These are phyloP conservation scores for Diplodia corticola DNA, from an alignment of 2,329 filamentous ascomycete species.

Conservation along the genomic window DNA sequence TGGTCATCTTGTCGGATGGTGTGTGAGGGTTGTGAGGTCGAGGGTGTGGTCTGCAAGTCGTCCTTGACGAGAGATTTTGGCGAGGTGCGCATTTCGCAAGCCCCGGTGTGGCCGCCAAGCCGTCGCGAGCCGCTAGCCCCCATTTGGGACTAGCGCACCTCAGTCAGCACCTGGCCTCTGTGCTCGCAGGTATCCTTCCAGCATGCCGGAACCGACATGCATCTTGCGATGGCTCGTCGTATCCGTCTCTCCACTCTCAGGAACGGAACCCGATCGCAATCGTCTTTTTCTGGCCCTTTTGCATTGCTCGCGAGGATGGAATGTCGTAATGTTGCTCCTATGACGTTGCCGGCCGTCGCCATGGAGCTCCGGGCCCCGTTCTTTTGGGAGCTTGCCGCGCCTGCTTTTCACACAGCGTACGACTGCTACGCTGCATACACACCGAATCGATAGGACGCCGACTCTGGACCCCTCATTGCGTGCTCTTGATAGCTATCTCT, in stretches of 20 bases:
- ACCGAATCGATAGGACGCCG: not conserved
- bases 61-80: constrained; percentile 20
- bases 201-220: not conserved
- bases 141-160: not conserved
- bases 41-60: constrained; percentile 17
- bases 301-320: not conserved
- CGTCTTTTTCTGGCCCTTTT: not conserved
- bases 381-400: not conserved
- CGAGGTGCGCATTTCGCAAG: constrained; percentile 15
- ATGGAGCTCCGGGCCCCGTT: not conserved
- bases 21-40: constrained; percentile 14
- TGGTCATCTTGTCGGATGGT: constrained; percentile 57
- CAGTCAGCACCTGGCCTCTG: not conserved
- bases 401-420: not conserved
- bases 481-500: not conserved
- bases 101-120: constrained; percentile 18
- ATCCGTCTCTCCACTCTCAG: not conserved
- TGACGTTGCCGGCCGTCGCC: constrained; percentile 2
- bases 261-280: not conserved
- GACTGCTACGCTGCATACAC: not conserved
- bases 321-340: not conserved
- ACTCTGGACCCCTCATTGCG: not conserved
- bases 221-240: not conserved
- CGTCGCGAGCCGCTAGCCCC: constrained; percentile 11
- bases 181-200: not conserved